These are phyloP conservation scores for Actinomucor elegans DNA, from an alignment of 371 early-diverging fungal genomes.

Conservation along the genomic window DNA sequence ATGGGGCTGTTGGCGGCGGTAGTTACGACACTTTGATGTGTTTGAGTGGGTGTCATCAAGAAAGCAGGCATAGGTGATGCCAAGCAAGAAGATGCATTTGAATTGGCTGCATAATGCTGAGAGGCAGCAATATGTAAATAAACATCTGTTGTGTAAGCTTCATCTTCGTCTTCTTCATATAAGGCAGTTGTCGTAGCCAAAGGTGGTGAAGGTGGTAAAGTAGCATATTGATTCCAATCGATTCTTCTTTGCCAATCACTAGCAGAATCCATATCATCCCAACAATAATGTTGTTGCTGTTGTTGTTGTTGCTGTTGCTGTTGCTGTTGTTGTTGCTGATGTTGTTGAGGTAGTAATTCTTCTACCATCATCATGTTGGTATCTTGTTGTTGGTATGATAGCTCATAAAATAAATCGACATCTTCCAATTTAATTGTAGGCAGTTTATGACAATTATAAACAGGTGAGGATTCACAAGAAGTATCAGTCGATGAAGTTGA, in stretches of 20 bases:
- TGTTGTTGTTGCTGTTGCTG: background rate
- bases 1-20: conserved; percentile 13
- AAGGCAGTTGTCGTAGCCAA: background rate
- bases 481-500: conserved; percentile 4
- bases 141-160: background rate
- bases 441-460: background rate
- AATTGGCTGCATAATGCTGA: background rate
- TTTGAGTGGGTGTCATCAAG: background rate
- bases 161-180: background rate
- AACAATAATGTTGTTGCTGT: background rate
- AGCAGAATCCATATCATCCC: background rate
- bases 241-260: conserved; percentile 14
- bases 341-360: conserved; percentile 1
- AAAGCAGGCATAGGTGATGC: conserved; percentile 8
- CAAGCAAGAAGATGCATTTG: background rate
- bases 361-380: conserved; percentile 5
- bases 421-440: conserved; percentile 8
- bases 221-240: conserved; percentile 17
- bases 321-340: background rate
- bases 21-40: conserved; percentile 3
- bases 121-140: background rate
- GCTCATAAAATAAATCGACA: background rate
- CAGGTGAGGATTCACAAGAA: conserved; percentile 5
- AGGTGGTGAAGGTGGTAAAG: background rate
- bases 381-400: background rate